A percentile compares a stretch with the other conserved stretches of the same genome.
phyloP scores from a whole-genome alignment of 1,284 basidiomycete species.

The Amylostereum areolatum region DNA sequence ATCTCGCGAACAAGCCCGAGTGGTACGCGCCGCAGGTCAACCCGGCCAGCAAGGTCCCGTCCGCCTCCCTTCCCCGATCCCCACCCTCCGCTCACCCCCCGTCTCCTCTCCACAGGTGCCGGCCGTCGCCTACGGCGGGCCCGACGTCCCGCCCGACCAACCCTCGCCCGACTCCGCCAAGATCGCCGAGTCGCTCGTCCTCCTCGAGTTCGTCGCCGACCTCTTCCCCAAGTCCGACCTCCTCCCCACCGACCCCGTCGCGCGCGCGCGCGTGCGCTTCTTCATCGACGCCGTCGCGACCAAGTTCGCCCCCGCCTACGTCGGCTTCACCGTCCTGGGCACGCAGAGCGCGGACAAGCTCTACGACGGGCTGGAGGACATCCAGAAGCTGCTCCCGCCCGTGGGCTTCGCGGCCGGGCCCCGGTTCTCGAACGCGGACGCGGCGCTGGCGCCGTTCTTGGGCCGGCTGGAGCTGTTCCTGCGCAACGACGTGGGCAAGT shows the following conservation, averaged over 20 bases:
- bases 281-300: slow-evolving; percentile 48
- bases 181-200: slow-evolving; percentile 55
- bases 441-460: neutral
- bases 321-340: slow-evolving; percentile 31
- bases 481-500: neutral
- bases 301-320: slow-evolving; percentile 33
- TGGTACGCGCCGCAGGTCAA: slow-evolving; percentile 32
- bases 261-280: slow-evolving; percentile 50
- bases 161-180: slow-evolving; percentile 54
- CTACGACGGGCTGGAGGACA: slow-evolving; percentile 21
- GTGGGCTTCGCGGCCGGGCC: neutral
- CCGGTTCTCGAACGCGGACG: neutral
- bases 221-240: slow-evolving; percentile 39
- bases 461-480: neutral
- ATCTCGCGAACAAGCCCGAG: slow-evolving; percentile 39
- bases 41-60: slow-evolving; percentile 30
- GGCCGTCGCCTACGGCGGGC: slow-evolving; percentile 52
- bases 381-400: neutral
- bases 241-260: slow-evolving; percentile 48
- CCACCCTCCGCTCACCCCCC: neutral
- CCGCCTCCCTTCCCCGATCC: neutral
- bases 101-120: slow-evolving; percentile 35
- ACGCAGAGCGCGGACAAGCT: slow-evolving; percentile 34
- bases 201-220: slow-evolving; percentile 60
- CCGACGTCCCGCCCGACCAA: slow-evolving; percentile 39